Base-by-base conservation (phyloP, 1,284 basidiomycete species). In the Chalciporus sp. region DNA sequence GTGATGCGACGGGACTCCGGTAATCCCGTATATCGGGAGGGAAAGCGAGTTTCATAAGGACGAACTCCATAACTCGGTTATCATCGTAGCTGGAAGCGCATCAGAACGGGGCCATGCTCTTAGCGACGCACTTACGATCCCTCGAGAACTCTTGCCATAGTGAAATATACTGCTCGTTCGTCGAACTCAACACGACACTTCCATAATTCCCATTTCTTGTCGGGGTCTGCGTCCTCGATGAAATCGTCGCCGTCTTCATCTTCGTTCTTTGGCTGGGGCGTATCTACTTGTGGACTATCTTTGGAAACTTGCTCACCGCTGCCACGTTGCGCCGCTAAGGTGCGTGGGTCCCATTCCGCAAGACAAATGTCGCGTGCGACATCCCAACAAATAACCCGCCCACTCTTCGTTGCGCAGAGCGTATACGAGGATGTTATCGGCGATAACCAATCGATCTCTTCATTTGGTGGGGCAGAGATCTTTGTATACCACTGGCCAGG, bases 301-400 rank as follows among this genome's bases (percentile, higher is more conserved):
- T 63, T 58, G 33, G 31, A 43, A 35, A 42, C 10, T 12, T 51
- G 54, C 9, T 54, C 64, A 20, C 27, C 28, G 35, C 31, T 3
- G 1, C 44, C 44, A 40, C 43, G 26, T 2, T 55, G 60, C 11
- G 33, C 2, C 2, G 57, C 58, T 12, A 69, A 46, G 1, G 70
- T 58, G 9, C 64, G 65, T 3, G 85, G 85, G 48, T 81, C 79
- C 86, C 87, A 88, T 50, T 86, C 79, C 1, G 84, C 84, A 2
- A 87, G 74, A 56, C 80, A 81, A 3, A 68, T 63, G 51, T 87
- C 80, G 3, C 76, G 74, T 49, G 80, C 78, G 14, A 88, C 80
- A 56, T 89, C 86, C 87, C 86, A 88, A 60, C 86, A 89, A 7
- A 89, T 80, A n/a, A 89, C 84, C 60, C 84, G 84, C 2, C 87